phyloP scores from a whole-genome alignment of 306 rosid species.

The Oxytropis ochrocephala region DNA sequence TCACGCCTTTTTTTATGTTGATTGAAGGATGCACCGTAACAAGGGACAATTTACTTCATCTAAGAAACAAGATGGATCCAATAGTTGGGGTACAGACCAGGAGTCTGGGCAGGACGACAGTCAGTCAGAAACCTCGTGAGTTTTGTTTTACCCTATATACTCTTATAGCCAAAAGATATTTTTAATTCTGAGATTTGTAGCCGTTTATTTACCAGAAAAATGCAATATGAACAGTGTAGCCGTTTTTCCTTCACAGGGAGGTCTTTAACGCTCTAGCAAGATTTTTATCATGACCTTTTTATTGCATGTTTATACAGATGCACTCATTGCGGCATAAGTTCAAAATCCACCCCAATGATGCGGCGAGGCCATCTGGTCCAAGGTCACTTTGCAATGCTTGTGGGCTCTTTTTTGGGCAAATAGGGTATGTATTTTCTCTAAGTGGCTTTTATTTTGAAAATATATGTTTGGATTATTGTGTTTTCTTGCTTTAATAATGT shows the following conservation, averaged over 20 bases:
- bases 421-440: slow-evolving; percentile 54
- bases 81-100: slow-evolving; percentile 48
- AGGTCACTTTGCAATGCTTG: slow-evolving; percentile 96
- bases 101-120: slow-evolving; percentile 72
- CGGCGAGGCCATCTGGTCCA: slow-evolving; percentile 97
- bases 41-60: slow-evolving; percentile 92
- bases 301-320: slow-evolving; percentile 50
- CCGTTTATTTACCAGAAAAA: neutral
- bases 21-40: slow-evolving; percentile 87
- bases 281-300: slow-evolving; percentile 7
- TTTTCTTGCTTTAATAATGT: neutral
- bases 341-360: slow-evolving; percentile 94
- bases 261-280: neutral
- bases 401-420: slow-evolving; percentile 97
- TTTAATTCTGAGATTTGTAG: neutral
- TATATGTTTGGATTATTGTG: neutral
- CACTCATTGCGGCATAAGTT: slow-evolving; percentile 78
- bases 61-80: slow-evolving; percentile 69
- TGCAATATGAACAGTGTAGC: neutral
- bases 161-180: neutral
- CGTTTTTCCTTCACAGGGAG: neutral
- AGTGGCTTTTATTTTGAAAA: neutral
- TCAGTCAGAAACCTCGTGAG: slow-evolving; percentile 71
- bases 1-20: slow-evolving; percentile 13
- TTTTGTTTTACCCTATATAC: slow-evolving; percentile 15